Base-by-base conservation (phyloP, 2,329 filamentous ascomycete species). In the Spiromastix sp. region DNA sequence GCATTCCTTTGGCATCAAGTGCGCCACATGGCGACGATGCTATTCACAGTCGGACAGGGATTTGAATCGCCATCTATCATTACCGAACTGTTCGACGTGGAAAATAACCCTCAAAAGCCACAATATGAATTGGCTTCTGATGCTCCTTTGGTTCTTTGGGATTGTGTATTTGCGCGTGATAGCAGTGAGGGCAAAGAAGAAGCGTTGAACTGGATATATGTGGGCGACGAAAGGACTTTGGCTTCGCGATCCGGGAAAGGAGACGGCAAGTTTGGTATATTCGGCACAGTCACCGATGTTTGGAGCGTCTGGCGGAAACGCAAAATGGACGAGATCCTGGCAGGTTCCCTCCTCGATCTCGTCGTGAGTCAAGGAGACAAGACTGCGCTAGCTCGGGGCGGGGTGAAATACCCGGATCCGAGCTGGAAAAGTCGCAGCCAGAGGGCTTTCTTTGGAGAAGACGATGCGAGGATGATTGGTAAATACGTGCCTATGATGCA, bases 1-100 rank as follows among this genome's bases (percentile, higher is more conserved):
- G 91, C 87, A 2, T 98, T 98, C 59, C 64, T 98, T 30, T 98
- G 91, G 91, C 91, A 98, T 62, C 91, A 98, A 63, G 93, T 98
- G 47, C 79, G 91, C 16, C 85, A 89, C 64, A 87, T 98, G 75
- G 79, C 93, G n/a, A 76, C 80, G 11, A 68, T 96, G 5, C 67
- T 98, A n/a, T 96, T 98, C 65, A 68, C 91, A 8, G 78, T 96
- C 6, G 91, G 85, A 18, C 91, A 98, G 61, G 78, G 85, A 0
- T 72, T 93, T 11, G 91, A 98, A 57, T 55, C 68, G 18, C 81
- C 87, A 0, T 72, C 72, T 0, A 62, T 96, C 10, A 68, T 96
- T 28, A 69, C 75, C 34, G 69, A 79, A 16, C 67, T 98, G 27
- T 71, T 98, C 17, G 82, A 96, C 54, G 66, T 83, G 6, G 51